Base-by-base conservation (phyloP, 805 yeast species). In the Wickerhamomyces pijperi region DNA sequence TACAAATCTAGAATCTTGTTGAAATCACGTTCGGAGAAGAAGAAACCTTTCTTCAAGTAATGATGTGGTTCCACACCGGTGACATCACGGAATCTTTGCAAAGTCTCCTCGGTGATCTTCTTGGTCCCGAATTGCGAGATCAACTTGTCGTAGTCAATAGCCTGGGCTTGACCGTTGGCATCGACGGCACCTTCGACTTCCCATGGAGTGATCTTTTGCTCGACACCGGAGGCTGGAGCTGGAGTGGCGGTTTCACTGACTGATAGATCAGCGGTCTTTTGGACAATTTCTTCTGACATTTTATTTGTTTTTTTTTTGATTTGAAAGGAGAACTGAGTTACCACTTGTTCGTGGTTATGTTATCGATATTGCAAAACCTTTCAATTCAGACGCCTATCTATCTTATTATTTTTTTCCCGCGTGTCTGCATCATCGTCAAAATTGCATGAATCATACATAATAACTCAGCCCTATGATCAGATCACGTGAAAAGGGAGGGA, bases 171-270 rank as follows among this genome's bases (percentile, higher is more conserved):
- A 39, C 98, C 98, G 52, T 88, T 94, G 42, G 86, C 96, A 25
- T 11, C 29, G 36, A 90, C 94, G 3, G 97, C 97, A 42, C 97
- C 98, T 61, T 84, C 95, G 23, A 92, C 98, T 59, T 92, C 98
- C 98, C 98, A 92, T 36, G 98, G 98, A 1, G 98, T 92, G 43
- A 82, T 70, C 12, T 41, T 42, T 37, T 51, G 55, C 5, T 50
- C 55, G 2, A 38, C 43, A 25, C n/a, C 29, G 29, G 29, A 9
- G 29, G 14, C 29, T 11, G 29, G n/a, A 12, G 29, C 29, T 4
- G 29, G n/a, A 12, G 29, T 13, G n/a, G 29, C 14, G 12, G 25
- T 18, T 15, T 37, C 44, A 7, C 11, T 12, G 37, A 46, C 33
- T 7, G 31, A 32, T 17, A 44, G 36, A 9, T 39, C 38, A 16